These are phyloP conservation scores for Zea luxurians DNA, from an alignment of 176 grass and related monocot genomes.

Conservation along the genomic window DNA sequence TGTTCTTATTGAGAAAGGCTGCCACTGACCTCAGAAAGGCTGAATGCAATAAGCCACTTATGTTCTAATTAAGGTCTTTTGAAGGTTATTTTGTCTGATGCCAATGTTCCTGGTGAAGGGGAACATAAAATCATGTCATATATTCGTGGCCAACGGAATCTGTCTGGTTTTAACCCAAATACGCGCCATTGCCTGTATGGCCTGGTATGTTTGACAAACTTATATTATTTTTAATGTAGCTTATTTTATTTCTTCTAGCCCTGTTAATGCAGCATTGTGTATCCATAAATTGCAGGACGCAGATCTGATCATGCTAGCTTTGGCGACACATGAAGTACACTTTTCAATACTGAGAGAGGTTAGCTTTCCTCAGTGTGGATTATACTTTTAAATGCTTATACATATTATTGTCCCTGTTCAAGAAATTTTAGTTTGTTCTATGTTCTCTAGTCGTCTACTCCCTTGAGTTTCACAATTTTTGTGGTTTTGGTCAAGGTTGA, in stretches of 20 bases:
- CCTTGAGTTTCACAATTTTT: not conserved
- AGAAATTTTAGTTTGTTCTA: not conserved
- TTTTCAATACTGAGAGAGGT: slow-evolving; percentile 99
- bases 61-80: slow-evolving; percentile 59
- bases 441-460: not conserved
- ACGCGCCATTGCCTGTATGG: slow-evolving; percentile 94
- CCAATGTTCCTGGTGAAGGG: slow-evolving; percentile 99
- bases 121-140: slow-evolving; percentile 99
- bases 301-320: slow-evolving; percentile 98
- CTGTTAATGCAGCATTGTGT: slow-evolving; percentile 27
- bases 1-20: slow-evolving; percentile 15
- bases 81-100: slow-evolving; percentile 99
- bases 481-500: not conserved
- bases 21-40: slow-evolving; percentile 14
- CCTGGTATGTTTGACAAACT: slow-evolving; percentile 58
- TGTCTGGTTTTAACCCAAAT: slow-evolving; percentile 83
- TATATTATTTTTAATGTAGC: slow-evolving; percentile 15
- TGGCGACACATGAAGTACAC: slow-evolving; percentile 98
- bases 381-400: slow-evolving; percentile 14
- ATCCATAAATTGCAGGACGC: slow-evolving; percentile 76
- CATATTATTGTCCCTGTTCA: not conserved
- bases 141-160: slow-evolving; percentile 84
- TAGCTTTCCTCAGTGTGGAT: slow-evolving; percentile 28
- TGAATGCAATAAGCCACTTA: slow-evolving; percentile 12
- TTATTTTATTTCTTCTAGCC: slow-evolving; percentile 31